Conservation (phyloP, 73 alveolate genomes). For the Paramecium biaurelia region DNA sequence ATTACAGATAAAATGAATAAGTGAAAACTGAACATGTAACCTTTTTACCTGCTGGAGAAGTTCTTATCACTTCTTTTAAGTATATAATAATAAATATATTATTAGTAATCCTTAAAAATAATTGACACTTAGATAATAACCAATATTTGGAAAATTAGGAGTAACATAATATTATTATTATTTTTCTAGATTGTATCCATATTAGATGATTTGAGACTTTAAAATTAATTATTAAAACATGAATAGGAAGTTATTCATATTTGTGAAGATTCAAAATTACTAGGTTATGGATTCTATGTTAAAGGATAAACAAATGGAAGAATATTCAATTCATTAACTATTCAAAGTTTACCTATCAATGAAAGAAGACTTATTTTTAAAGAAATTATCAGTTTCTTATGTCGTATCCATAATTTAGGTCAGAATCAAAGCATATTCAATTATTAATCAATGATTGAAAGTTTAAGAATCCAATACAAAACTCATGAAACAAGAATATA, state of each 20-base stretch:
- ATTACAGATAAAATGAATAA: not conserved
- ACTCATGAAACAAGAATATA: slow-evolving; percentile 14
- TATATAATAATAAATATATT: not conserved
- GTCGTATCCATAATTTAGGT: not conserved
- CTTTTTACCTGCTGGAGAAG: not conserved
- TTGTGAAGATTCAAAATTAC: not conserved
- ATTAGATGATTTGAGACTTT: not conserved
- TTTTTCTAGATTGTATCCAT: not conserved
- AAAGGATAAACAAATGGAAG: not conserved
- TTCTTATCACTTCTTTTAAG: not conserved
- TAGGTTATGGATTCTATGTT: not conserved
- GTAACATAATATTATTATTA: not conserved
- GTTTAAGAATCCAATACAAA: slow-evolving; percentile 8
- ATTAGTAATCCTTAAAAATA: not conserved
- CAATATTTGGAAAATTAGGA: not conserved
- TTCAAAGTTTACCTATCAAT: not conserved
- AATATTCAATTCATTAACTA: not conserved
- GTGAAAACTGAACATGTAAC: not conserved
- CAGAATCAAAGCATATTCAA: not conserved
- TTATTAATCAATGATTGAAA: not conserved
- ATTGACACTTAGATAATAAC: not conserved
- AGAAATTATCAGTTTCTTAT: not conserved
- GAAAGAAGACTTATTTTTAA: not conserved
- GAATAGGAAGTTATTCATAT: not conserved
- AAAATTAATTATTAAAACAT: not conserved